These are phyloP conservation scores for Hemileia vastatrix DNA, from an alignment of 1,284 basidiomycete species.

Conservation along the genomic window DNA sequence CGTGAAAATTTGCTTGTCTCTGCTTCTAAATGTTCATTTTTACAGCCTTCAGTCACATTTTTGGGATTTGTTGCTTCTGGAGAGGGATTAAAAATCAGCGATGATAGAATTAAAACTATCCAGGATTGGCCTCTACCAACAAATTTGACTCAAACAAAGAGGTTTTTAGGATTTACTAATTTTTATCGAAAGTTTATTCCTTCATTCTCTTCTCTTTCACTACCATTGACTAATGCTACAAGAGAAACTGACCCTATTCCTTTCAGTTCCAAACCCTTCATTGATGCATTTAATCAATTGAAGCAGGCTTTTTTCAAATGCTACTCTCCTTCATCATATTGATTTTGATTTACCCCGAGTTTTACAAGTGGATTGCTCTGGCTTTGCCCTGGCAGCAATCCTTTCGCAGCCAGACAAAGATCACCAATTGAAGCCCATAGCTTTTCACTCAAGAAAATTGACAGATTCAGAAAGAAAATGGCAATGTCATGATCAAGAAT, in stretches of 20 bases:
- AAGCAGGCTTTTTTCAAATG: neutral
- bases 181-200: conserved; percentile 9
- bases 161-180: conserved; percentile 9
- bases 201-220: neutral
- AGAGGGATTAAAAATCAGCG: conserved; percentile 1
- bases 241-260: neutral
- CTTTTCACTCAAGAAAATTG: neutral
- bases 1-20: neutral
- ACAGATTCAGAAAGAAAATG: neutral
- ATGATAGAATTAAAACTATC: neutral
- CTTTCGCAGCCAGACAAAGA: neutral
- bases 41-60: conserved; percentile 1
- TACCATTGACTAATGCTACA: neutral
- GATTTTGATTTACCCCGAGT: neutral
- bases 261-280: neutral
- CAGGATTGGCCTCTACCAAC: conserved; percentile 4
- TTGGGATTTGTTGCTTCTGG: conserved; percentile 2
- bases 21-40: conserved; percentile 5
- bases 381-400: neutral
- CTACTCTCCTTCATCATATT: neutral
- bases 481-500: conserved; percentile 1
- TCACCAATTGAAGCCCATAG: neutral
- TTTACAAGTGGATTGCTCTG: conserved; percentile 1
- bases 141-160: neutral
- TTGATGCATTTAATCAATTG: neutral